Conservation (phyloP, 2,329 filamentous ascomycete species). For the Pseudocercospora crystallina region DNA sequence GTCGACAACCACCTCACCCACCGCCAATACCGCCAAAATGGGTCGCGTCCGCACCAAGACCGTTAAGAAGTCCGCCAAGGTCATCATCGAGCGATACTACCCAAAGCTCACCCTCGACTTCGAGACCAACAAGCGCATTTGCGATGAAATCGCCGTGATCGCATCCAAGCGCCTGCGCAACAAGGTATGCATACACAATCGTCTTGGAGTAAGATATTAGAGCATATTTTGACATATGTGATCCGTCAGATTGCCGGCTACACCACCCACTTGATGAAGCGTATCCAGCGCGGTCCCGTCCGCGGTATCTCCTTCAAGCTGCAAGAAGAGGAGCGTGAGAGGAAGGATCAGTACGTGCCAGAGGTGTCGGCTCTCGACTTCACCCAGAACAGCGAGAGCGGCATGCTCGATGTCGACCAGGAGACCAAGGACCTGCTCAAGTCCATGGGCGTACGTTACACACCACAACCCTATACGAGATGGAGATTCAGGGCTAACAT, state of each 20-base stretch:
- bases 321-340: constrained; percentile 99
- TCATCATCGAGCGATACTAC: constrained; percentile 97
- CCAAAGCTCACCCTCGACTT: constrained; percentile 98
- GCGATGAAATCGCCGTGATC: constrained; percentile 99
- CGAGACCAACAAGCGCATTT: constrained; percentile 99
- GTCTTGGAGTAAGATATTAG: background rate
- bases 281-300: constrained; percentile 98
- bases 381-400: constrained; percentile 87
- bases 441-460: constrained; percentile 78
- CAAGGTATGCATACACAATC: constrained; percentile 66
- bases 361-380: constrained; percentile 99
- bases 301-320: constrained; percentile 99
- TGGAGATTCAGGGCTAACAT: constrained; percentile 9
- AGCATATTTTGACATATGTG: background rate
- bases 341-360: constrained; percentile 99
- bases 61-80: constrained; percentile 90
- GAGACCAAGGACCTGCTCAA: constrained; percentile 99
- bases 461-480: constrained; percentile 68
- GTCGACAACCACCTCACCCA: constrained; percentile 7
- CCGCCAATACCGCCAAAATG: constrained; percentile 45
- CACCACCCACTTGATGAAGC: constrained; percentile 97
- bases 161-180: constrained; percentile 98
- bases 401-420: constrained; percentile 89
- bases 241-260: constrained; percentile 81
- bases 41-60: constrained; percentile 62